Percentiles rank a stretch among this genome's conserved stretches.
phyloP scores from a whole-genome alignment of 768 basidiomycete species.

The Macrolepiota fuliginosa region DNA sequence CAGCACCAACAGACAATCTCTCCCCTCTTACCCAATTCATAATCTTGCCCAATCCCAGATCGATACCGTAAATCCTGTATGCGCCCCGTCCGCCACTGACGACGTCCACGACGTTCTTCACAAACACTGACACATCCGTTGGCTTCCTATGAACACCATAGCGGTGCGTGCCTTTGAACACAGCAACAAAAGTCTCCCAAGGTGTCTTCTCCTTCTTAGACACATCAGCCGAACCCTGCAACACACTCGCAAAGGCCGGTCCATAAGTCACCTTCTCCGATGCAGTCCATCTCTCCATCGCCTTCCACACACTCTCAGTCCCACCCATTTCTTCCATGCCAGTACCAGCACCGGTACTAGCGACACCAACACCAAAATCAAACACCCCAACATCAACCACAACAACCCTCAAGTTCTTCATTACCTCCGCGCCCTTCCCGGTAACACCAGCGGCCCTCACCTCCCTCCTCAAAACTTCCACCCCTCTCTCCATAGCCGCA shows the following conservation, averaged over 20 bases:
- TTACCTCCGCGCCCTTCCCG: slow-evolving; percentile 47
- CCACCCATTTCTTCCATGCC: not conserved
- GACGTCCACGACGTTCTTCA: slow-evolving; percentile 54
- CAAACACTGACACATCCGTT: slow-evolving; percentile 55
- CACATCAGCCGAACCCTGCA: slow-evolving; percentile 28
- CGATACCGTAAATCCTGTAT: slow-evolving; percentile 40
- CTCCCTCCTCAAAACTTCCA: slow-evolving; percentile 75
- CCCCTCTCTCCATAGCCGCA: slow-evolving; percentile 66
- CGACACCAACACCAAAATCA: slow-evolving; percentile 28
- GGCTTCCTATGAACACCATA: slow-evolving; percentile 49
- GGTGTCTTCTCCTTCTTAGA: slow-evolving; percentile 21
- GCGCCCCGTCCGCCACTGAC: slow-evolving; percentile 55
- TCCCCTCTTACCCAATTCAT: slow-evolving; percentile 64
- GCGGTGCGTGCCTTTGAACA: slow-evolving; percentile 36
- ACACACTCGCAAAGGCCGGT: slow-evolving; percentile 56
- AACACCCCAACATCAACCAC: slow-evolving; percentile 73
- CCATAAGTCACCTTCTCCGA: slow-evolving; percentile 75
- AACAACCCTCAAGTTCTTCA: slow-evolving; percentile 68
- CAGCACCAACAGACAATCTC: slow-evolving; percentile 72
- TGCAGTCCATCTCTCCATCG: slow-evolving; percentile 71
- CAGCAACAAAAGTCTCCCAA: slow-evolving; percentile 26
- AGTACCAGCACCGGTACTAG: not conserved
- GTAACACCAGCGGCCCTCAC: slow-evolving; percentile 54
- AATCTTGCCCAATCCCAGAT: slow-evolving; percentile 44
- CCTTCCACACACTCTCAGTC: slow-evolving; percentile 38